A percentile compares a stretch with the other conserved stretches of the same genome.
Conservation (phyloP, 805 yeast genomes). For the Starmerella floris region DNA sequence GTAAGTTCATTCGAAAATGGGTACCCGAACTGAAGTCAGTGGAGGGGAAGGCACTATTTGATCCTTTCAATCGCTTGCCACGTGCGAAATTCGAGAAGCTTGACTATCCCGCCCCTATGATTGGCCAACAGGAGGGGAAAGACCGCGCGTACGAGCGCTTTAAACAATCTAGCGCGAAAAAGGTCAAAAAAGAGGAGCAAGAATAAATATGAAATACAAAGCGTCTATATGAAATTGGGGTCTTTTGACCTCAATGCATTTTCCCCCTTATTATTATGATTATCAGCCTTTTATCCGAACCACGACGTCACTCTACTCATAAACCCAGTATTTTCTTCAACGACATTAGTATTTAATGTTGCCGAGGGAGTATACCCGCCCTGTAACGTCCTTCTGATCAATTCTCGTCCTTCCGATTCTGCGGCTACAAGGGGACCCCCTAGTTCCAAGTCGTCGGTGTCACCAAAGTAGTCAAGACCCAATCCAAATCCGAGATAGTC, state of each 20-base stretch:
- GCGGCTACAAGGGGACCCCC: slow-evolving; percentile 11
- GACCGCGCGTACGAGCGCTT: slow-evolving; percentile 10
- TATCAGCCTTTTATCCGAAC: too few species aligned
- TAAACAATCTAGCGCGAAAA: slow-evolving; percentile 9
- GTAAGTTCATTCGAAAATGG: slow-evolving; percentile 37
- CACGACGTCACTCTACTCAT: neutral
- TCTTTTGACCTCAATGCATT: too few species aligned
- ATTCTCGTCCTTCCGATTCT: slow-evolving; percentile 27
- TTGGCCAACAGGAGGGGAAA: slow-evolving; percentile 10
- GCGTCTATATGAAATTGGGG: too few species aligned
- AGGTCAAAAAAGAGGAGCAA: slow-evolving; percentile 3
- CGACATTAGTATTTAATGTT: too few species aligned
- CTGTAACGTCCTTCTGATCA: slow-evolving; percentile 25
- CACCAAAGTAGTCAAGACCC: slow-evolving; percentile 30
- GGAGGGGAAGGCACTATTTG: slow-evolving; percentile 27
- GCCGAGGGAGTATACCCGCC: too few species aligned
- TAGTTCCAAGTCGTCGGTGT: slow-evolving; percentile 18
- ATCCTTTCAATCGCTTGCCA: slow-evolving; percentile 25
- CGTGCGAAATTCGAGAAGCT: slow-evolving; percentile 13
- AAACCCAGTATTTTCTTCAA: neutral
- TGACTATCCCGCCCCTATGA: slow-evolving; percentile 16
- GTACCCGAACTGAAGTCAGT: slow-evolving; percentile 35
- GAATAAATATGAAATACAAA: too few species aligned
- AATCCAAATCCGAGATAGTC: slow-evolving; percentile 30
- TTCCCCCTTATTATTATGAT: too few species aligned